These are phyloP conservation scores for Paraphoma sp. DNA, from an alignment of 2,329 filamentous ascomycete genomes.

Conservation along the genomic window DNA sequence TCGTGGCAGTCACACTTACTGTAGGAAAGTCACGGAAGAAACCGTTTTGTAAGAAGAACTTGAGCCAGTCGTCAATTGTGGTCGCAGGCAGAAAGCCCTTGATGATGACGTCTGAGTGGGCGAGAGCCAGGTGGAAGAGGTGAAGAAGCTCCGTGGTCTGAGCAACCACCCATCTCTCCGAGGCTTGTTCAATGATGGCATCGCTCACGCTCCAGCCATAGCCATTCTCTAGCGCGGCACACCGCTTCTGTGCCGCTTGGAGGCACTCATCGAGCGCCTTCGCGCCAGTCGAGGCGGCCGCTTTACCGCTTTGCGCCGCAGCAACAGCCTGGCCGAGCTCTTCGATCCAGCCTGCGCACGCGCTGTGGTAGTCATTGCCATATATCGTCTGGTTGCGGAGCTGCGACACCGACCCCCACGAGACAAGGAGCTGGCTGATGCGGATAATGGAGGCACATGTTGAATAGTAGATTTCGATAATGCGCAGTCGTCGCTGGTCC, in stretches of 20 bases:
- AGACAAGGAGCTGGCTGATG: conserved; percentile 45
- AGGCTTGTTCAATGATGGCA: conserved; percentile 61
- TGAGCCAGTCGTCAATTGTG: conserved; percentile 45
- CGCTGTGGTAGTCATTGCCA: conserved; percentile 35
- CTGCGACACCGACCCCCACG: conserved; percentile 38
- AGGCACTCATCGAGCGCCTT: conserved; percentile 51
- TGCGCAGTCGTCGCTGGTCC: conserved; percentile 68
- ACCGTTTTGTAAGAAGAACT: conserved; percentile 26
- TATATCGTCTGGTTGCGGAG: conserved; percentile 37
- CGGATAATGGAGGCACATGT: conserved; percentile 66
- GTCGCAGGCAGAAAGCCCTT: conserved; percentile 38
- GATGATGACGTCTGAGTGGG: conserved; percentile 65
- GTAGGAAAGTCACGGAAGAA: conserved; percentile 73
- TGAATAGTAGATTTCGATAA: conserved; percentile 73
- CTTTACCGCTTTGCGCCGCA: conserved; percentile 49
- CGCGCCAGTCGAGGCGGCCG: conserved; percentile 29
- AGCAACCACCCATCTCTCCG: conserved; percentile 68
- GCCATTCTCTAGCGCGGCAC: conserved; percentile 53
- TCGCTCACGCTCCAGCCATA: conserved; percentile 57
- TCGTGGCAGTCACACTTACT: conserved; percentile 49
- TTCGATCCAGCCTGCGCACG: conserved; percentile 41
- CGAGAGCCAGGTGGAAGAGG: conserved; percentile 74
- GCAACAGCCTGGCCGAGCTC: conserved; percentile 39
- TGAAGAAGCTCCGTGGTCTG: conserved; percentile 75
- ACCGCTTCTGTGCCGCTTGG: conserved; percentile 55